phyloP scores from a whole-genome alignment of 768 basidiomycete species.

The Tephrocybe sp. region DNA sequence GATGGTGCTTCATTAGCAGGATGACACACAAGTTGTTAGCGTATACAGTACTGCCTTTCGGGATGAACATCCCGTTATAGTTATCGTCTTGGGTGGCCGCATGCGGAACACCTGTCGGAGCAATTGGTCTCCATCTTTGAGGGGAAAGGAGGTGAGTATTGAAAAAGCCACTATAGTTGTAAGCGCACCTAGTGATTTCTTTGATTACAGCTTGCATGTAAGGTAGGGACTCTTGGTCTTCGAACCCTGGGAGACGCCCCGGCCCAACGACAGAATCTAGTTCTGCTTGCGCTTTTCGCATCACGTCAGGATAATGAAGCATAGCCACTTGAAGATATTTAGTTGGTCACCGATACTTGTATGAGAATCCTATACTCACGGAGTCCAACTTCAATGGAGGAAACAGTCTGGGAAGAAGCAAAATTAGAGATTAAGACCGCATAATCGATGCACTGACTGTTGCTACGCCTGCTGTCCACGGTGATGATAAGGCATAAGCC shows the following conservation, averaged over 20 bases:
- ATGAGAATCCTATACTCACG: not conserved
- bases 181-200: not conserved
- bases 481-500: slow-evolving; percentile 38
- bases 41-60: slow-evolving; percentile 33
- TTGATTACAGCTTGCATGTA: slow-evolving; percentile 6
- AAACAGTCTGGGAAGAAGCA: not conserved
- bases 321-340: slow-evolving; percentile 27
- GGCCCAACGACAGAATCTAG: slow-evolving; percentile 33
- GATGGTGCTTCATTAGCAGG: not conserved
- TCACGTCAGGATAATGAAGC: slow-evolving; percentile 33
- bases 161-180: not conserved
- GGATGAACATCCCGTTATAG: slow-evolving; percentile 36
- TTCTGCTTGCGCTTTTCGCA: slow-evolving; percentile 36
- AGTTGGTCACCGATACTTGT: not conserved
- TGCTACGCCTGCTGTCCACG: slow-evolving; percentile 43
- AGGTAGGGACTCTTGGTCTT: slow-evolving; percentile 18
- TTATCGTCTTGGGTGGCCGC: slow-evolving; percentile 30
- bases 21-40: slow-evolving; percentile 28
- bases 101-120: slow-evolving; percentile 25
- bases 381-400: slow-evolving; percentile 2
- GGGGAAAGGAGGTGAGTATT: not conserved
- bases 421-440: not conserved
- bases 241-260: slow-evolving; percentile 35
- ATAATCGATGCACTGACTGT: slow-evolving; percentile 25
- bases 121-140: slow-evolving; percentile 21